These are phyloP conservation scores for Epichloe gansuensis DNA, from an alignment of 2,329 filamentous ascomycete genomes.

Conservation along the genomic window DNA sequence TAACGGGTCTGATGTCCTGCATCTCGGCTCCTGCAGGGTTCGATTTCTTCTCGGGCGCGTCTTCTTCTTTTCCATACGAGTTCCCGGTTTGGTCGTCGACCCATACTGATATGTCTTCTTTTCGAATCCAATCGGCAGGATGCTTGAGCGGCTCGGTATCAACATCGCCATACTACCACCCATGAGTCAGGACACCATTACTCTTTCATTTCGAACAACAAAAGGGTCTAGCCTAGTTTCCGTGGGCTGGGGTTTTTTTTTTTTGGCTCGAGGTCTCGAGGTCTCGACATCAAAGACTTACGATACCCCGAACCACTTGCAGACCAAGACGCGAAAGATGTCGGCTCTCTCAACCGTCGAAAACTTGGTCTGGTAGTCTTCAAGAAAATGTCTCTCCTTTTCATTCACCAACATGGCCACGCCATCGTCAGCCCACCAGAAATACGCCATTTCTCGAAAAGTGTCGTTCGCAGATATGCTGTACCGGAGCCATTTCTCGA, in stretches of 20 bases:
- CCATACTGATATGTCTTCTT: constrained; percentile 11
- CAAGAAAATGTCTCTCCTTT: constrained; percentile 9
- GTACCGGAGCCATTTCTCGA: constrained; percentile 13
- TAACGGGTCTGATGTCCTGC: constrained; percentile 8
- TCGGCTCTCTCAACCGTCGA: constrained; percentile 13
- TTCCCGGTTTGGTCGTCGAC: constrained; percentile 9
- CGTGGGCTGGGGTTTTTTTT: no score
- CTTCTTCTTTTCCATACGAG: constrained; percentile 7
- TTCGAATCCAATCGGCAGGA: constrained; percentile 11
- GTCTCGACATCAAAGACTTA: constrained; percentile 5
- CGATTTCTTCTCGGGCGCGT: neutral
- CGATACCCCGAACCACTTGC: constrained; percentile 14
- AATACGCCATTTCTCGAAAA: constrained; percentile 12
- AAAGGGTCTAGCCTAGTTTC: no score
- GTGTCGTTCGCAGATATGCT: constrained; percentile 3
- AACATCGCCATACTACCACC: constrained; percentile 12
- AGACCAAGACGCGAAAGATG: constrained; percentile 13
- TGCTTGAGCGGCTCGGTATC: constrained; percentile 14
- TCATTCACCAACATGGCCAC: constrained; percentile 10
- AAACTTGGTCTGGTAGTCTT: constrained; percentile 9
- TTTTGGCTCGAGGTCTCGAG: no score
- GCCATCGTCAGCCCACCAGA: constrained; percentile 14
- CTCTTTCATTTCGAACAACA: no score
- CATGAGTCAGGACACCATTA: neutral
- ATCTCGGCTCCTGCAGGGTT: neutral